Evolutionary conservation across 495 filamentous ascomycete species (phyloP).

Genomic region (Neurospora terricola): DNA sequence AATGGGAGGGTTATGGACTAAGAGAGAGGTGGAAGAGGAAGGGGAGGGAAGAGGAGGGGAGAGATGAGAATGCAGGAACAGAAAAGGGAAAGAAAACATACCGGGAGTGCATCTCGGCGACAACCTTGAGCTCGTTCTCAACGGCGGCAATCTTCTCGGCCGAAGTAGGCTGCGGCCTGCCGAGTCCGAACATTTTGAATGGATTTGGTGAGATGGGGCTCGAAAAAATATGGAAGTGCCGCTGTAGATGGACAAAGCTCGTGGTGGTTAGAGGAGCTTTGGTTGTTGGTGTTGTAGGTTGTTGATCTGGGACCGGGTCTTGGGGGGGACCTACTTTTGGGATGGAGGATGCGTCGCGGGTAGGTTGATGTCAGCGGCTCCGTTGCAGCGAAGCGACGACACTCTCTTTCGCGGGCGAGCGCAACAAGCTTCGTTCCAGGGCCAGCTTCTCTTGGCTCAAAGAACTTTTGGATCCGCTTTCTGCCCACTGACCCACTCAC

Average conservation of each 20-base stretch:
- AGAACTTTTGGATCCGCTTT: background rate
- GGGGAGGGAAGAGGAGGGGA: background rate
- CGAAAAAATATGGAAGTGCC: background rate
- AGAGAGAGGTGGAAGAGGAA: background rate
- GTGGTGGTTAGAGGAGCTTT: background rate
- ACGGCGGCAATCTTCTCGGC: conserved; percentile 92
- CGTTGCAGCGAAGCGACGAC: background rate
- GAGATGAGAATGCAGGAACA: background rate
- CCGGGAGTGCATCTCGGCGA: conserved; percentile 95
- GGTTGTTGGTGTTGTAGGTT: background rate
- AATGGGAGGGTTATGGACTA: background rate
- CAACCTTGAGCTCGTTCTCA: conserved; percentile 88
- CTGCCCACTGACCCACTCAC: background rate
- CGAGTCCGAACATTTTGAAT: conserved; percentile 78
- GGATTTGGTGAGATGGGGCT: background rate
- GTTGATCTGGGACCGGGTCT: background rate
- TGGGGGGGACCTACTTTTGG: background rate
- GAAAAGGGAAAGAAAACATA: conserved; percentile 27
- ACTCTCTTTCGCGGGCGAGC: background rate
- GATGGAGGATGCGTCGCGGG: background rate
- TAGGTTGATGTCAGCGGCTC: background rate
- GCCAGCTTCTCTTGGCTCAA: background rate
- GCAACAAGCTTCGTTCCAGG: background rate
- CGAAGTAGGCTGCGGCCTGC: conserved; percentile 79
- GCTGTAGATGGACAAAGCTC: background rate